Evolutionary conservation across 495 filamentous ascomycete species (phyloP).

Genomic region (Neohortaea acidophila): DNA sequence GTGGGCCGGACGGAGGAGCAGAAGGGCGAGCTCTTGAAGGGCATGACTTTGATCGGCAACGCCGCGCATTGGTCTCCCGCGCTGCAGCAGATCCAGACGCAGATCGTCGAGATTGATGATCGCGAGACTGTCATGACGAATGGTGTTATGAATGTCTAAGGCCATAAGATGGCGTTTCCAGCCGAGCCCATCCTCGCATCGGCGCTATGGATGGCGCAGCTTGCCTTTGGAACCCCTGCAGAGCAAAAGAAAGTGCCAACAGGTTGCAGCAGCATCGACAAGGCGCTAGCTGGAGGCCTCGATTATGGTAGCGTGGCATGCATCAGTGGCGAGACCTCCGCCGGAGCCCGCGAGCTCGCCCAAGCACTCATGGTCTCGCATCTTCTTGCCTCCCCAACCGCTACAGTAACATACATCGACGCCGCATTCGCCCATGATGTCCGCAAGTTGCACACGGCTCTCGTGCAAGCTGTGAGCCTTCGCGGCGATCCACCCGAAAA

Average conservation of each 20-base stretch:
- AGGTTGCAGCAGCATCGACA: conserved; percentile 18
- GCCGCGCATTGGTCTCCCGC: no score
- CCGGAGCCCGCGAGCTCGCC: conserved; percentile 8
- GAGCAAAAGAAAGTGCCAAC: conserved; percentile 7
- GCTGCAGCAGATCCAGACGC: no score
- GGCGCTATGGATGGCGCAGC: conserved; percentile 3
- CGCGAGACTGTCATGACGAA: background rate
- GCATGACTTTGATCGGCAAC: no score
- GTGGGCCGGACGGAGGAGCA: no score
- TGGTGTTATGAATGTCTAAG: no score
- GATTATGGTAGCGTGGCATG: conserved; percentile 10
- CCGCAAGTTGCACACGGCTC: background rate
- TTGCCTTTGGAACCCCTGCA: background rate
- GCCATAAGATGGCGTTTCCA: conserved; percentile 4
- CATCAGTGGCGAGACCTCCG: conserved; percentile 2
- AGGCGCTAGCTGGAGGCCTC: conserved; percentile 19
- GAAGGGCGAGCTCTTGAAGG: no score
- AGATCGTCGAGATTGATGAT: background rate
- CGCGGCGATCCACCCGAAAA: background rate
- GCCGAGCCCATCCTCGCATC: conserved; percentile 18
- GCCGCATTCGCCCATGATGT: conserved; percentile 22
- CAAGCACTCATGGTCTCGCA: conserved; percentile 14
- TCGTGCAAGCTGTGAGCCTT: background rate
- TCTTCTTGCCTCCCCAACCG: conserved; percentile 12
- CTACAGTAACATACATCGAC: conserved; percentile 22